Conservation (phyloP, 106 monocot genomes). For the Dactylorhiza incarnata region DNA sequence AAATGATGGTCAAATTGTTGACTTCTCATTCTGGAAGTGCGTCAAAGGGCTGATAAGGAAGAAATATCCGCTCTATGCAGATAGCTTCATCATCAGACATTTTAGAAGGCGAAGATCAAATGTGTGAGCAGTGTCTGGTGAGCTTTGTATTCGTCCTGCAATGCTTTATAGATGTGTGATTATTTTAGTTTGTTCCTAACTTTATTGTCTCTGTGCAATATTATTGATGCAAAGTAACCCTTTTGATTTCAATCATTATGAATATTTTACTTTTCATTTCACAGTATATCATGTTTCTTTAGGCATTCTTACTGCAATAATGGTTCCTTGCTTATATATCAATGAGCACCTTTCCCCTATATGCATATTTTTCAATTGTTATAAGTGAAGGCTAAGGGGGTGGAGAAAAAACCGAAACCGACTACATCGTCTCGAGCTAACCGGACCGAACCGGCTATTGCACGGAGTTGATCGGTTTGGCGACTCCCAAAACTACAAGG, state of each 20-base stretch:
- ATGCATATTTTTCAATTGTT: too few relatives aligned
- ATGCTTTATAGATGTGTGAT: neutral
- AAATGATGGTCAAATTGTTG: slow-evolving; percentile 61
- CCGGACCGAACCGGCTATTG: too few relatives aligned
- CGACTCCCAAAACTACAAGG: too few relatives aligned
- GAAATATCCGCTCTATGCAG: slow-evolving; percentile 85
- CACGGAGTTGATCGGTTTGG: too few relatives aligned
- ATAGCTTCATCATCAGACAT: slow-evolving; percentile 85
- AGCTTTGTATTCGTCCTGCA: neutral
- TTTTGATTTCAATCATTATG: neutral
- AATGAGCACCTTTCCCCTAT: too few relatives aligned
- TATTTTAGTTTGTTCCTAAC: neutral
- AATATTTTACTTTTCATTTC: neutral
- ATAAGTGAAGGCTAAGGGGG: too few relatives aligned
- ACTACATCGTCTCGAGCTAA: too few relatives aligned
- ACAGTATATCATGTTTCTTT: neutral
- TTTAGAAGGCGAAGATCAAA: slow-evolving; percentile 58
- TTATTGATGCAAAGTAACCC: neutral
- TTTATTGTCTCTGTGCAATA: neutral
- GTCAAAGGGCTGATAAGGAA: slow-evolving; percentile 83
- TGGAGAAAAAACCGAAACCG: too few relatives aligned
- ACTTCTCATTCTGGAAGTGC: slow-evolving; percentile 99
- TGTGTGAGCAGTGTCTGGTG: slow-evolving; percentile 5
- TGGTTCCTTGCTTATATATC: too few relatives aligned
- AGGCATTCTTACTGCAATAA: neutral